phyloP scores from a whole-genome alignment of 345 rosid species.

The Conringia planisiliqua region DNA sequence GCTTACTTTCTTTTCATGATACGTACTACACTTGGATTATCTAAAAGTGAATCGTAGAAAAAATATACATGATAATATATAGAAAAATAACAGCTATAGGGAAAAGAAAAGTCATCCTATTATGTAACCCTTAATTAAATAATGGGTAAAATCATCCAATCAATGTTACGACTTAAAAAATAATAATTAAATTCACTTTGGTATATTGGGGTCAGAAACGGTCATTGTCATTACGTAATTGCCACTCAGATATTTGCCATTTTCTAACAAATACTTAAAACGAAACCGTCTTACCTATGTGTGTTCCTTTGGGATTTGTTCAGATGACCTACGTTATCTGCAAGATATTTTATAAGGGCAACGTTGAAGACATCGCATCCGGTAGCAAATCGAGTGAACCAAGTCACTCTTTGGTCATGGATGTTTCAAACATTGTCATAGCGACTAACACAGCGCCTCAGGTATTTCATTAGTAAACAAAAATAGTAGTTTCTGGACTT shows the following conservation, averaged over 20 bases:
- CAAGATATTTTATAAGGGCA: neutral
- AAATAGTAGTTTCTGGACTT: neutral
- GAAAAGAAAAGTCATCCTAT: too few relatives aligned
- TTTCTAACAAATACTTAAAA: too few relatives aligned
- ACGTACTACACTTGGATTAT: too few relatives aligned
- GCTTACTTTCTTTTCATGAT: too few relatives aligned
- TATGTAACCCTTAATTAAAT: neutral
- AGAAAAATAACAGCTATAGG: too few relatives aligned
- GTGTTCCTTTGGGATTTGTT: too few relatives aligned
- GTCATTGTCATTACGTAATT: neutral
- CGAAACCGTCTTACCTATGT: too few relatives aligned
- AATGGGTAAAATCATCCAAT: too few relatives aligned
- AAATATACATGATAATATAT: too few relatives aligned
- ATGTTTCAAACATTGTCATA: neutral
- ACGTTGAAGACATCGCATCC: neutral
- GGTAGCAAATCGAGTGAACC: neutral
- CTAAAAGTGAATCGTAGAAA: too few relatives aligned
- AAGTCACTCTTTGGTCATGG: neutral
- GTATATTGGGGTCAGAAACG: neutral
- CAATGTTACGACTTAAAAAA: too few relatives aligned
- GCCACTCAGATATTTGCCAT: neutral
- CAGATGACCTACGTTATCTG: neutral
- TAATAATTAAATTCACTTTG: too few relatives aligned
- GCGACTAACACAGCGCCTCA: neutral
- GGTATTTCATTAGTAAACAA: neutral